Evolutionary conservation across 306 rosid genomes (phyloP), one percentile per base, ranked within the genome.

Genomic region (Sphenostylis stenocarpa): DNA sequence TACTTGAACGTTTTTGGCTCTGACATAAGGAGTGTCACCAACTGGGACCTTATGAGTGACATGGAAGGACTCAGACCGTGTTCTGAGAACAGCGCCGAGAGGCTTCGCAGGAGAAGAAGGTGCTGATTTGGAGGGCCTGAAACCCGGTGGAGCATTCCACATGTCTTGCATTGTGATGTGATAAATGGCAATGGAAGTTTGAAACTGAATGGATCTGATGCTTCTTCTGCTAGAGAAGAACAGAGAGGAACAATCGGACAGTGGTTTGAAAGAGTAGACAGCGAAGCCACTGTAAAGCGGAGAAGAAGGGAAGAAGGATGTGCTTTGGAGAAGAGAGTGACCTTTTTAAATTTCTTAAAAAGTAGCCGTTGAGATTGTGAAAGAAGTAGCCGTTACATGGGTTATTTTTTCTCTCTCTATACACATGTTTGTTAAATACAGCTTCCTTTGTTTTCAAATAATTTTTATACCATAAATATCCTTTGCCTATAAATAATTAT

Each of bases 51-150:
- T 96, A 69, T 96, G 97, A 11, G 97, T 52, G 5, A 92, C 75
- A 29, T 96, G 98, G 66, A 92, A 89, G 4, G 96, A 86, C 49
- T 96, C 99, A 0, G 99, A 93, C 0, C 94, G 93, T 12, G 96
- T 88, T 84, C 99, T 78, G 0, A 69, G 74, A 56, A 96, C 86
- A 0, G 88, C 85, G 0, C 85, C 90, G 5, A 91, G 85, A 65
- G 98, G 97, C 84, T 96, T 96, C 6, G 99, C 98, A 3, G 98
- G 99, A 1, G 99, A 96, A 51, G 93, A 92, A 60, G 99, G 99
- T 55, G 99, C 99, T 0, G 98, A 96, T 57, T 95, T 95, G 26
- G 98, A 84, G 56, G 98, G 96, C 84, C 98, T 83, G 82, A 92
- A 91, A 76, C 99, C 97, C 5, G 97, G 99, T 0, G 97, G 94